These are phyloP conservation scores for Omphalotus olearius DNA, from an alignment of 1,284 basidiomycete genomes.

Conservation along the genomic window DNA sequence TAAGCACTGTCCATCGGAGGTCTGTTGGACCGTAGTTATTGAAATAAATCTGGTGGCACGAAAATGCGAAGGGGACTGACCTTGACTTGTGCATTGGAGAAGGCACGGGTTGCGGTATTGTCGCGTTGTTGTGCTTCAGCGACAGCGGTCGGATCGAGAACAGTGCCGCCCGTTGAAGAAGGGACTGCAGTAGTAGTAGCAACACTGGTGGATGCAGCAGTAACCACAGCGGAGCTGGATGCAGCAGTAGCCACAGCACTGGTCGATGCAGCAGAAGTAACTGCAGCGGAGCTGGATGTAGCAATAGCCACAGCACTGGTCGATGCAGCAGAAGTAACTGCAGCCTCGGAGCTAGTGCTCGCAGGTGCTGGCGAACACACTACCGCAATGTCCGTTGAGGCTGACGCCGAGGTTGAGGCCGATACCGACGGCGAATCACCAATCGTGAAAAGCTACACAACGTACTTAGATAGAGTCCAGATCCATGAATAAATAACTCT, in stretches of 20 bases:
- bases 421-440: slow-evolving; percentile 10
- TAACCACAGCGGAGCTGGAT: background rate
- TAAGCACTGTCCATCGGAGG: slow-evolving; percentile 18
- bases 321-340: too few relatives aligned
- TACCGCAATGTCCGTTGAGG: background rate
- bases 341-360: too few relatives aligned
- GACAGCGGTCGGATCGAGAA: slow-evolving; percentile 6
- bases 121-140: slow-evolving; percentile 16
- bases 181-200: slow-evolving; percentile 1
- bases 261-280: slow-evolving; percentile 11
- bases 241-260: slow-evolving; percentile 2
- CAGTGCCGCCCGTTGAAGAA: slow-evolving; percentile 4
- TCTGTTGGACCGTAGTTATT: slow-evolving; percentile 3
- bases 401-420: background rate
- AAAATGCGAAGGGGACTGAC: background rate
- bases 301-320: too few relatives aligned
- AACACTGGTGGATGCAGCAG: slow-evolving; percentile 1
- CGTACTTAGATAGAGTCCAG: background rate
- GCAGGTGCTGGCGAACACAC: background rate
- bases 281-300: too few relatives aligned
- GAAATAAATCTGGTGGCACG: too few relatives aligned
- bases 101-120: slow-evolving; percentile 17
- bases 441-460: slow-evolving; percentile 17
- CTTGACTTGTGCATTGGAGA: slow-evolving; percentile 16
- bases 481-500: background rate